These are phyloP conservation scores for Barbarea vulgaris DNA, from an alignment of 345 rosid genomes.

Conservation along the genomic window DNA sequence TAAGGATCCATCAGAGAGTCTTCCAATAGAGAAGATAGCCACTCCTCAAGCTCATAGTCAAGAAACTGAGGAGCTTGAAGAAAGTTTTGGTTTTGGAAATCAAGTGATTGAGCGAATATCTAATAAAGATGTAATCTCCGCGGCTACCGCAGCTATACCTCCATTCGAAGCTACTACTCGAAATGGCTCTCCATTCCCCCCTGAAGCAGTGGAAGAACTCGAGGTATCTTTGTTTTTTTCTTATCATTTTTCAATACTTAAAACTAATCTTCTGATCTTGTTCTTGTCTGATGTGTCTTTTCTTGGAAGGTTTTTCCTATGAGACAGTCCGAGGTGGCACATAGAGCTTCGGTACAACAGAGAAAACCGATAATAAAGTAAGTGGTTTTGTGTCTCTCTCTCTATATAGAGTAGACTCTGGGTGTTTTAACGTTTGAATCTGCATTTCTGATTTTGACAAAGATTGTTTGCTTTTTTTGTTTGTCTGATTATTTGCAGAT, in stretches of 20 bases:
- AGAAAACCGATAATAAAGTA: constrained; percentile 85
- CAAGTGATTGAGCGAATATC: constrained; percentile 45
- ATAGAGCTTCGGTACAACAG: constrained; percentile 51
- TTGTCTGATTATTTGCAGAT: constrained; percentile 49
- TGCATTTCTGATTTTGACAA: not conserved
- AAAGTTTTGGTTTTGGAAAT: constrained; percentile 51
- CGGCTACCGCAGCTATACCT: constrained; percentile 30
- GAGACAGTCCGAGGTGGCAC: constrained; percentile 33
- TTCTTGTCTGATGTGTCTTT: constrained; percentile 23
- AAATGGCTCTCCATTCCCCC: constrained; percentile 38
- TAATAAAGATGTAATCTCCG: constrained; percentile 32
- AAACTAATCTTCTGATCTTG: not conserved
- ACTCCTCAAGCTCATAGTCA: constrained; percentile 52
- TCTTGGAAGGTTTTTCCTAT: constrained; percentile 50
- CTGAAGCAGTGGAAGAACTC: constrained; percentile 70
- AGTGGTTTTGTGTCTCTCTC: not conserved
- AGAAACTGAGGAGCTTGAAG: constrained; percentile 85
- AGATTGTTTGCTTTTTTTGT: constrained; percentile 3
- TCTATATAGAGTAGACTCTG: not conserved
- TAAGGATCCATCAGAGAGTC: constrained; percentile 63
- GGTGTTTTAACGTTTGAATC: not conserved
- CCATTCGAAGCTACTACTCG: constrained; percentile 46
- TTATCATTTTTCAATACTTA: constrained; percentile 10
- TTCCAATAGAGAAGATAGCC: constrained; percentile 62
- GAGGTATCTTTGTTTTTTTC: constrained; percentile 55